Evolutionary conservation across 768 basidiomycete genomes (phyloP).

Genomic region (Pisolithus albus): DNA sequence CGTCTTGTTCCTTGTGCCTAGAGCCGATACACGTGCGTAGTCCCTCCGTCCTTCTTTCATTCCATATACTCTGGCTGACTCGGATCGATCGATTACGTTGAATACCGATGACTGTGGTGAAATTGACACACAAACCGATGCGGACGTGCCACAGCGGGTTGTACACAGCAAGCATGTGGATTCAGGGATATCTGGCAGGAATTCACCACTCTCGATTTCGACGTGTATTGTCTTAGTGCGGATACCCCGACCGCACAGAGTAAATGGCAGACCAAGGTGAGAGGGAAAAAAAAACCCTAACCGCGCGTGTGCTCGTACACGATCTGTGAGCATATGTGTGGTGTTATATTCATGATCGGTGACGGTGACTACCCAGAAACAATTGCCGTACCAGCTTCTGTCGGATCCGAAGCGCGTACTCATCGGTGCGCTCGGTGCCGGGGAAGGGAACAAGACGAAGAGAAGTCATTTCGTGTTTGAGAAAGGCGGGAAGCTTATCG

Average conservation of each 20-base stretch:
- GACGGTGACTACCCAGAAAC: slow-evolving; percentile 46
- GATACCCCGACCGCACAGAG: slow-evolving; percentile 68
- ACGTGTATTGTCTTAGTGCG: slow-evolving; percentile 79
- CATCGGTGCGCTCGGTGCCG: slow-evolving; percentile 78
- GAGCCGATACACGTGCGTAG: slow-evolving; percentile 74
- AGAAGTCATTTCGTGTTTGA: slow-evolving; percentile 92
- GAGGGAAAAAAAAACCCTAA: background rate
- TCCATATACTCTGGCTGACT: background rate
- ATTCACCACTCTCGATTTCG: slow-evolving; percentile 57
- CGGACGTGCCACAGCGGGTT: slow-evolving; percentile 52
- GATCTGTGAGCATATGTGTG: background rate
- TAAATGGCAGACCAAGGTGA: slow-evolving; percentile 84
- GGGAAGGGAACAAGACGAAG: slow-evolving; percentile 73
- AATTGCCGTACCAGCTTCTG: slow-evolving; percentile 77
- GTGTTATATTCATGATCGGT: background rate
- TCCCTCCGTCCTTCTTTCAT: slow-evolving; percentile 6
- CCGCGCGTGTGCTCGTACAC: background rate
- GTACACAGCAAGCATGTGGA: slow-evolving; percentile 88
- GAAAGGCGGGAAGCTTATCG: slow-evolving; percentile 83
- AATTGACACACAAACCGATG: too few relatives aligned
- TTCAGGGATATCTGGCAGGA: slow-evolving; percentile 81
- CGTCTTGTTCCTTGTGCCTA: slow-evolving; percentile 78
- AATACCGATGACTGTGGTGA: too few relatives aligned
- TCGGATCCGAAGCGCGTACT: slow-evolving; percentile 83
- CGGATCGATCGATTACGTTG: slow-evolving; percentile 18